Evolutionary conservation across 1,284 basidiomycete species (phyloP).

Genomic region (Pseudozyma hubeiensis): DNA sequence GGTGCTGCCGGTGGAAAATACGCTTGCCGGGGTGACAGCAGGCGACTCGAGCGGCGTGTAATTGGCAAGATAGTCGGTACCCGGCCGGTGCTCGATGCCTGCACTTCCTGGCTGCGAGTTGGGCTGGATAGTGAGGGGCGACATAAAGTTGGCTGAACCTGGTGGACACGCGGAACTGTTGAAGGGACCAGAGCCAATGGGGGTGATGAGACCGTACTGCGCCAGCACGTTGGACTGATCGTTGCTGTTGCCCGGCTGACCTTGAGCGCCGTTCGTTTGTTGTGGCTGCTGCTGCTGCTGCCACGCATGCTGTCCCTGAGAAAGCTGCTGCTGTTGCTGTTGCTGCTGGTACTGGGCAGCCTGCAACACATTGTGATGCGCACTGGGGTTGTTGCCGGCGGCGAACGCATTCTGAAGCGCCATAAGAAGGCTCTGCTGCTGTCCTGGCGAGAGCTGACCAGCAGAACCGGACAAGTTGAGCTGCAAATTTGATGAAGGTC

Average conservation of each 20-base stretch:
- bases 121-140: slow-evolving; percentile 56
- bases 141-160: slow-evolving; percentile 50
- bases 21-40: slow-evolving; percentile 66
- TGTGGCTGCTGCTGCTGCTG: slow-evolving; percentile 29
- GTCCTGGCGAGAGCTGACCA: slow-evolving; percentile 40
- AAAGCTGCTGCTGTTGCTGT: slow-evolving; percentile 18
- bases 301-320: slow-evolving; percentile 16
- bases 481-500: slow-evolving; percentile 15
- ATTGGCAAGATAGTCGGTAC: slow-evolving; percentile 34
- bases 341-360: slow-evolving; percentile 31
- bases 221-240: slow-evolving; percentile 41
- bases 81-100: slow-evolving; percentile 34
- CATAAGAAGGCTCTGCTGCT: slow-evolving; percentile 44
- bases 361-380: slow-evolving; percentile 40
- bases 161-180: slow-evolving; percentile 40
- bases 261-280: slow-evolving; percentile 12
- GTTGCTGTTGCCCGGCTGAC: slow-evolving; percentile 4
- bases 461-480: slow-evolving; percentile 23
- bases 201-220: slow-evolving; percentile 63
- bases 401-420: slow-evolving; percentile 46
- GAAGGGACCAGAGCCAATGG: slow-evolving; percentile 56
- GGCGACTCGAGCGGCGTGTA: slow-evolving; percentile 62
- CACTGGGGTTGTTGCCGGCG: slow-evolving; percentile 42
- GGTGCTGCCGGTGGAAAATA: slow-evolving; percentile 66
- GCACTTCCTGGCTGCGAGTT: slow-evolving; percentile 44